Evolutionary conservation across 2,329 filamentous ascomycete species (phyloP), one percentile per base, ranked within the genome.

Genomic region (Fusarium liriodendri): DNA sequence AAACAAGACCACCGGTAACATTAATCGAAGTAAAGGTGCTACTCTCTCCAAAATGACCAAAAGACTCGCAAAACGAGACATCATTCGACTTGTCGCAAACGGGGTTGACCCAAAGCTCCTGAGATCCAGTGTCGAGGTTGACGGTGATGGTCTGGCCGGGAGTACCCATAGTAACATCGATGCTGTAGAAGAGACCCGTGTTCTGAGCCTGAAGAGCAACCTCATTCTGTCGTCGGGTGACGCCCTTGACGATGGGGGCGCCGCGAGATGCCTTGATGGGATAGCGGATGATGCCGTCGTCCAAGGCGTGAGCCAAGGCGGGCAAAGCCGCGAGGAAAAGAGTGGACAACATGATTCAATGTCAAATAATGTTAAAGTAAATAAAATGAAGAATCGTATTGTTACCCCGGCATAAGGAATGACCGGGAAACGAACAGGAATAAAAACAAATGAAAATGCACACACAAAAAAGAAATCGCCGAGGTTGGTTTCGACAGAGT

Each of bases 81-180:
- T 83, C 76, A 7, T 68, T 60, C 1, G 82, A 74, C 47, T 80
- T 81, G 61, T 73, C 73, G 73, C 84, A 85, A 9, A 80, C 76
- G 8, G 84, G 84, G 64, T 85, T 84, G 40, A 85, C 82, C 84
- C 84, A 85, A 6, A 84, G 79, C 72, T 85, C 83, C 10, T 79
- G 77, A 5, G 84, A 85, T 18, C 83, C 83, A 0, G 84, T 85
- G 67, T 85, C 84, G 58, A 85, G 80, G 68, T 83, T 80, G 69
- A 85, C 82, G 37, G 77, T 82, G 52, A 85, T 81, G 5, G 72
- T 64, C 64, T 85, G 83, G 6, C 79, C 77, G 6, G 84, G 84
- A 0, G 80, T 83, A 10, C 84, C 84, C 38, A 85, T 75, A 14
- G 71, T 67, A 22, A 85, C 67, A 18, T 84, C 80, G 54, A 84